A percentile compares a stretch with the other conserved stretches of the same genome.
These are phyloP conservation scores for Botrytis deweyae DNA, from an alignment of 2,329 filamentous ascomycete genomes.

Conservation along the genomic window DNA sequence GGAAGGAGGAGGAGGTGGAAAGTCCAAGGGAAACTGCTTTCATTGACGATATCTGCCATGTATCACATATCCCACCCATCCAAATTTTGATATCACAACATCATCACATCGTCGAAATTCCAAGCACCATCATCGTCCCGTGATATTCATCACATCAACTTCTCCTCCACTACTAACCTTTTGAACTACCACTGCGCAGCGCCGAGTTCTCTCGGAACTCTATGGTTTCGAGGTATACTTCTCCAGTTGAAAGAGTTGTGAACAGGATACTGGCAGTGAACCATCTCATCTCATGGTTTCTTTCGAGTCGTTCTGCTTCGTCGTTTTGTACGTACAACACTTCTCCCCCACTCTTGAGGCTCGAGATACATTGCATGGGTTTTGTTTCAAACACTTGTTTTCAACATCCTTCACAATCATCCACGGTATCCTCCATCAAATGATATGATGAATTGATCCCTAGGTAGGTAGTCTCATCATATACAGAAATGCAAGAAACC, in stretches of 20 bases:
- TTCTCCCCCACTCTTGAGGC: background rate
- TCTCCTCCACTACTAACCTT: no score
- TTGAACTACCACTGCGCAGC: no score
- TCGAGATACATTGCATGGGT: background rate
- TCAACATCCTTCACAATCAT: background rate
- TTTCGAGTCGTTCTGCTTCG: background rate
- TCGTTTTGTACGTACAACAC: background rate
- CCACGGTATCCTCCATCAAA: accelerated
- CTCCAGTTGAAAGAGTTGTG: no score
- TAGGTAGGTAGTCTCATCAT: no score
- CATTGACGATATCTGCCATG: accelerated
- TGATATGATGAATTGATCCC: no score
- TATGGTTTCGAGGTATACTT: background rate
- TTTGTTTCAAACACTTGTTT: background rate
- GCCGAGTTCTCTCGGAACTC: background rate
- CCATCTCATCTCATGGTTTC: background rate
- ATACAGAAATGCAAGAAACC: no score
- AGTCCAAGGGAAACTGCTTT: background rate
- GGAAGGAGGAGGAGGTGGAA: background rate
- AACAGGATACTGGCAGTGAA: no score
- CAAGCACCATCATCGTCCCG: background rate
- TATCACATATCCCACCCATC: background rate
- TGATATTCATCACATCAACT: background rate
- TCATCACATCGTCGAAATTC: background rate
- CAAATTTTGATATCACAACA: background rate